Percentiles rank a stretch among this genome's conserved stretches.
These are phyloP conservation scores for Leucosporidium scottii DNA, from an alignment of 768 basidiomycete genomes.

Conservation along the genomic window DNA sequence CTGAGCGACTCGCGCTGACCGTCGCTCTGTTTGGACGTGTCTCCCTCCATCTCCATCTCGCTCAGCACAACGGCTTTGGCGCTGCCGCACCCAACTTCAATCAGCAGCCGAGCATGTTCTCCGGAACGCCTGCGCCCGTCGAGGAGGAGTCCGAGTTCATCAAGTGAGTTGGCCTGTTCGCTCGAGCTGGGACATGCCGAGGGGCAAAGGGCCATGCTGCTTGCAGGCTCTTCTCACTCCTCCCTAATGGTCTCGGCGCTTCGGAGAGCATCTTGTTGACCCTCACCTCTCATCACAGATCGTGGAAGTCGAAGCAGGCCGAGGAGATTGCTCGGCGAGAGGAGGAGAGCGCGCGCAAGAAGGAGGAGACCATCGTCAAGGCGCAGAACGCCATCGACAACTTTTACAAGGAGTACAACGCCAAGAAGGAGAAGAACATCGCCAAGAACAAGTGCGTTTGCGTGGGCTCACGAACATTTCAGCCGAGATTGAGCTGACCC, in stretches of 20 bases:
- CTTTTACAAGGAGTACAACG: constrained; percentile 80
- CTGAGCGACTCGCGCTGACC: too few relatives aligned
- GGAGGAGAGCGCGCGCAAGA: constrained; percentile 64
- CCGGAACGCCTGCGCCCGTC: constrained; percentile 38
- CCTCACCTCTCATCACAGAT: constrained; percentile 46
- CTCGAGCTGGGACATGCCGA: too few relatives aligned
- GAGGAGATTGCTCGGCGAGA: constrained; percentile 77
- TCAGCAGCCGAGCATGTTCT: constrained; percentile 14
- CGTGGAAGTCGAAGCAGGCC: constrained; percentile 81
- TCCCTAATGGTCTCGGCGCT: neutral
- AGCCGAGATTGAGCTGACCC: neutral
- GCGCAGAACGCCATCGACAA: constrained; percentile 82
- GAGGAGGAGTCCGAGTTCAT: constrained; percentile 84
- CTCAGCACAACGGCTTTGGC: constrained; percentile 1
- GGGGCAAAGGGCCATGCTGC: too few relatives aligned
- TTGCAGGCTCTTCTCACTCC: neutral
- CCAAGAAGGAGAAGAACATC: constrained; percentile 82
- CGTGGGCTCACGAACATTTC: neutral
- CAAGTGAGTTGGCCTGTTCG: constrained; percentile 50
- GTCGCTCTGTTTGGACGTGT: too few relatives aligned
- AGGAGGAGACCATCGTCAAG: constrained; percentile 72
- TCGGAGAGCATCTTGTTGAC: neutral
- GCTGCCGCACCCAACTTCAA: constrained; percentile 17
- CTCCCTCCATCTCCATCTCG: too few relatives aligned
- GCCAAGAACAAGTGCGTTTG: constrained; percentile 89